A percentile compares a stretch with the other conserved stretches of the same genome.
Evolutionary conservation across 129 eudicot genomes (phyloP).

Genomic region (Pulicaria dysenterica): DNA sequence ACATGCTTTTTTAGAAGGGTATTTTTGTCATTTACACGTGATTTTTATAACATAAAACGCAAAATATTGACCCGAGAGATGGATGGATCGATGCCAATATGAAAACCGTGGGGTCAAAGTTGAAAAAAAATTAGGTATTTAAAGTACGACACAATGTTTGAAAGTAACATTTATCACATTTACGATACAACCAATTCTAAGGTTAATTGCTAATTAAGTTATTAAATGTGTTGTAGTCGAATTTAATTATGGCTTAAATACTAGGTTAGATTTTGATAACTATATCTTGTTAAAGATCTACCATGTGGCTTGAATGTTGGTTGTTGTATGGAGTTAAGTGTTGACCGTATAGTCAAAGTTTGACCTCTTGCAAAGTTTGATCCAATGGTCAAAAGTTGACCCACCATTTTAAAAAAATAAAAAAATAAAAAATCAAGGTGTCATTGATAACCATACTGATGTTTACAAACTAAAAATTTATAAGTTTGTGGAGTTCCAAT

Average conservation of each 20-base stretch:
- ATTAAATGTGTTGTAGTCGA: too few relatives aligned
- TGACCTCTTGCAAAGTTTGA: conserved; percentile 5
- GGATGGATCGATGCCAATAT: neutral
- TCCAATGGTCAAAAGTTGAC: neutral
- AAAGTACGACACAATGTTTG: conserved; percentile 5
- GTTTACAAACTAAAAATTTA: neutral
- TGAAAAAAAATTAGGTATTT: neutral
- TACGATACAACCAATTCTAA: too few relatives aligned
- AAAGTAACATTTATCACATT: too few relatives aligned
- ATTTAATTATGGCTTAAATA: too few relatives aligned
- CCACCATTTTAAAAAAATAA: neutral
- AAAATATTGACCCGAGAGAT: conserved; percentile 7
- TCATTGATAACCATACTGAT: neutral
- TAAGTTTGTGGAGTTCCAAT: neutral
- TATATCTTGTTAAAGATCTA: neutral
- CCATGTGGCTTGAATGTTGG: neutral
- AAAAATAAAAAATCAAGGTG: too few relatives aligned
- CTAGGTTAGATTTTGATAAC: neutral
- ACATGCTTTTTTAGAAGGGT: conserved; percentile 22
- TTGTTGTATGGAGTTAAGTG: neutral
- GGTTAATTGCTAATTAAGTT: too few relatives aligned
- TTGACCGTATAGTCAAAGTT: neutral
- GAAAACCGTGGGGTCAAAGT: neutral
- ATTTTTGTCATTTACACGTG: conserved; percentile 20
- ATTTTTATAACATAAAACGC: conserved; percentile 4